Evolutionary conservation across 306 rosid species (phyloP).

Genomic region (Quercus gilva): DNA sequence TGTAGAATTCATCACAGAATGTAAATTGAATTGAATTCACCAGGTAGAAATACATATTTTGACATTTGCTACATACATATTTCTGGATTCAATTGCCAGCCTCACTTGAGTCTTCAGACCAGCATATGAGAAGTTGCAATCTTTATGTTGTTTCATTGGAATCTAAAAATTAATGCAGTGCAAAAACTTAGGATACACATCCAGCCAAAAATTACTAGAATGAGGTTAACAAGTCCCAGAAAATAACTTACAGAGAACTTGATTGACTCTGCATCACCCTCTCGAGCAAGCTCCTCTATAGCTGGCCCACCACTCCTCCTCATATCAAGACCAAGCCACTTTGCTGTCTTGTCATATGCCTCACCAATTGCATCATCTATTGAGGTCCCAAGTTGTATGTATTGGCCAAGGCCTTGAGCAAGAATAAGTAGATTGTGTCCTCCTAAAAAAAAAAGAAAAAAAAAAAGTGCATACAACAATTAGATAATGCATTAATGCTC

Average conservation of each 20-base stretch:
- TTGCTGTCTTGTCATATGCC: slow-evolving; percentile 96
- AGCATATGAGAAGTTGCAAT: slow-evolving; percentile 95
- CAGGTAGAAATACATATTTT: not conserved
- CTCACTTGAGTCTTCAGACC: slow-evolving; percentile 98
- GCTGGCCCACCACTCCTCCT: slow-evolving; percentile 99
- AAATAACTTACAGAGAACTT: slow-evolving; percentile 66
- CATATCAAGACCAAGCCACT: slow-evolving; percentile 97
- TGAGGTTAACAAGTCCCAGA: not conserved
- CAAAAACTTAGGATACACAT: slow-evolving; percentile 26
- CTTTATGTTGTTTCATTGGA: slow-evolving; percentile 99
- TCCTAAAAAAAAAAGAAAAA: slow-evolving; percentile 39
- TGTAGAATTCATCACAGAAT: not conserved
- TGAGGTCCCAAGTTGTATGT: slow-evolving; percentile 90
- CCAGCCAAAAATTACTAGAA: not conserved
- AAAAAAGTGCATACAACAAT: slow-evolving; percentile 6
- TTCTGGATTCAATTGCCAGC: slow-evolving; percentile 80
- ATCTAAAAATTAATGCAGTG: slow-evolving; percentile 38
- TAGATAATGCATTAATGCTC: slow-evolving; percentile 8
- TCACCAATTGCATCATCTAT: slow-evolving; percentile 98
- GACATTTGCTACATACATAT: slow-evolving; percentile 56
- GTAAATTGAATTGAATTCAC: not conserved
- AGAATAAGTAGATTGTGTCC: slow-evolving; percentile 89
- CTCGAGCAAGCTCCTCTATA: slow-evolving; percentile 83
- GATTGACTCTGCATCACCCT: slow-evolving; percentile 75
- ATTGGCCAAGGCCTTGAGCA: slow-evolving; percentile 87